Evolutionary conservation across 257 asterid species (phyloP), one percentile per base, ranked within the genome.

Genomic region (Nicotiana tomentosiformis): DNA sequence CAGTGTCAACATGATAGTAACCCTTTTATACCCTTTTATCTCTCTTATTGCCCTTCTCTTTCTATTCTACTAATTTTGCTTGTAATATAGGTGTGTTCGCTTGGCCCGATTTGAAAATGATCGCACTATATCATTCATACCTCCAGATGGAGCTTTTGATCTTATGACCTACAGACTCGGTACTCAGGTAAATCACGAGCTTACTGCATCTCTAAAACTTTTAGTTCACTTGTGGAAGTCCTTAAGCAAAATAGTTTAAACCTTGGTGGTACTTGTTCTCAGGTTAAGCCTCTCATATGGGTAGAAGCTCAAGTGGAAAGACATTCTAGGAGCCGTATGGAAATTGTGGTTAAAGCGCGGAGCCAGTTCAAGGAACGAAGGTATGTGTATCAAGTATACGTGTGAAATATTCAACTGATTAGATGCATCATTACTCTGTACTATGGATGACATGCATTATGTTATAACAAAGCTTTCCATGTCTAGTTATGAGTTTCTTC

Each of bases 361-460:
- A 95, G 98, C 91, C 99, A 95, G 85, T 95, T 93, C 89, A 95
- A 95, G 90, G 98, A 95, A 88, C 99, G 99, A 82, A 95, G 99
- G 99, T 95, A 91, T 86, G 81, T 82, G 78, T 60, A 26, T 51
- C 46, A 46, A 17, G 5, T 35, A 32, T 62, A 51, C 14, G 2
- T 43, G 80, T 76, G 64, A 51, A 51, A 74, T 14, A 46, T 1
- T 76, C 64, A 53, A 55, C 64, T 76, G 53, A 76, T 51, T 33
- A 79, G 72, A 30, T 51, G 60, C 62, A 11, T 77, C 77, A 57
- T 51, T 58, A 43, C 80, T 77, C 66, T 66, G 7, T 69, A 23
- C 67, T 68, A 61, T 74, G 43, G 56, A 57, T 39, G 14, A 37
- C 81, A 65, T 83, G 66, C 56, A 43, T 56, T 83, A 35, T 43